Base-by-base conservation (phyloP, 768 basidiomycete species). In the Agaricus blazei region DNA sequence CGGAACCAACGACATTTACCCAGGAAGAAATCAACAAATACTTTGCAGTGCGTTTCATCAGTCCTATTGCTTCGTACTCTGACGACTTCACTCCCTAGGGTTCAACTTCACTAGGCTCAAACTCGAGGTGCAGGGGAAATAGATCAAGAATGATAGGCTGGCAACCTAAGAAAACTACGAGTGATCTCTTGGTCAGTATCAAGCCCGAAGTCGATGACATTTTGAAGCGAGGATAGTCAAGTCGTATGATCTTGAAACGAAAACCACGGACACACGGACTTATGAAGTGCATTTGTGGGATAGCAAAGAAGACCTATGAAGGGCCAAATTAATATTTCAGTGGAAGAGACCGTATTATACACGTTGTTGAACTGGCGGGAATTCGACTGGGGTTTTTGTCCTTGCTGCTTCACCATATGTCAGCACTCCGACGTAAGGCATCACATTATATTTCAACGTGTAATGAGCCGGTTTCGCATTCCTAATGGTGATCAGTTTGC, bases 351-450 rank as follows among this genome's bases (percentile, higher is more conserved):
- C 50, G 55, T 59, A 68, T 56, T 70, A 78, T 58, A 76, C 66
- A 63, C 75, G 74, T 23, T 65, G 60, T 61, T 74, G 73, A 40
- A 70, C 60, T 15, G 66, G 61, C 28, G 76, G 76, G 66, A 79
- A 77, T 23, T 64, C 66, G 43, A 75, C 62, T 26, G 71, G 61
- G 49, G 75, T 70, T 2, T 61, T 48, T 9, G 76, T 75, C 60
- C 68, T 72, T 41, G 71, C 76, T 27, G 84, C 90, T 66, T 90
- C 87, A 26, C 91, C 93, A 49, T 87, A 88, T 2, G 80, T 85
- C 47, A 94, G 77, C 43, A 84, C 61, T 19, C 93, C 93, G 19
- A 95, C 89, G 64, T 88, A 85, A 6, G 93, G 93, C 91, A 95
- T 94, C 31, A 93, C 65, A 64, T 94, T 93, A 71, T 94, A 96